Conservation (phyloP, 129 eudicot genomes). For the Escallonia rubra region DNA sequence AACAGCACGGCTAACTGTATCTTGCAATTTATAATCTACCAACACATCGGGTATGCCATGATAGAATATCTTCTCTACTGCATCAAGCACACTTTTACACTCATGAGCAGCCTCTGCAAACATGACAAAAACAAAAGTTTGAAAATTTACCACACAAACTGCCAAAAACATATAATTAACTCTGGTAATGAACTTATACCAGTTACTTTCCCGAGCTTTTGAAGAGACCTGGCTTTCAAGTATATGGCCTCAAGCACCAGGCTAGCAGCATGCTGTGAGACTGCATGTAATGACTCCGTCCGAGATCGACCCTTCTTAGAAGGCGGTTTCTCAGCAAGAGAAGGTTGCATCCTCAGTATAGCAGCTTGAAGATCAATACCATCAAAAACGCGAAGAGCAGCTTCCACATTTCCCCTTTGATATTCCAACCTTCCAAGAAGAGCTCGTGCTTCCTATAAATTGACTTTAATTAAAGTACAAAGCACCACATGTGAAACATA, state of each 20-base stretch:
- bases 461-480: background rate
- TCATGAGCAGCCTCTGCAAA: constrained; percentile 79
- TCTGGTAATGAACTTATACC: constrained; percentile 34
- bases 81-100: constrained; percentile 87
- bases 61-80: constrained; percentile 78
- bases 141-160: background rate
- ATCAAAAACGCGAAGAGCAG: constrained; percentile 88
- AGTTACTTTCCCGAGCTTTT: constrained; percentile 66
- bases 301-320: constrained; percentile 60
- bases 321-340: constrained; percentile 51
- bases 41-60: constrained; percentile 73
- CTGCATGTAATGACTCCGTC: constrained; percentile 36
- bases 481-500: background rate
- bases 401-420: constrained; percentile 93
- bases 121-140: constrained; percentile 4
- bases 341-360: constrained; percentile 66
- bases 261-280: constrained; percentile 78
- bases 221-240: constrained; percentile 92
- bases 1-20: constrained; percentile 76
- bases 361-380: constrained; percentile 94
- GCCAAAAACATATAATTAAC: background rate
- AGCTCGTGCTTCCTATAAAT: constrained; percentile 86
- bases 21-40: constrained; percentile 71
- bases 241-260: constrained; percentile 90
- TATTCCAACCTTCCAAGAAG: constrained; percentile 96